Conservation (phyloP, 2,329 filamentous ascomycete genomes). For the Gaeumannomyces tritici region DNA sequence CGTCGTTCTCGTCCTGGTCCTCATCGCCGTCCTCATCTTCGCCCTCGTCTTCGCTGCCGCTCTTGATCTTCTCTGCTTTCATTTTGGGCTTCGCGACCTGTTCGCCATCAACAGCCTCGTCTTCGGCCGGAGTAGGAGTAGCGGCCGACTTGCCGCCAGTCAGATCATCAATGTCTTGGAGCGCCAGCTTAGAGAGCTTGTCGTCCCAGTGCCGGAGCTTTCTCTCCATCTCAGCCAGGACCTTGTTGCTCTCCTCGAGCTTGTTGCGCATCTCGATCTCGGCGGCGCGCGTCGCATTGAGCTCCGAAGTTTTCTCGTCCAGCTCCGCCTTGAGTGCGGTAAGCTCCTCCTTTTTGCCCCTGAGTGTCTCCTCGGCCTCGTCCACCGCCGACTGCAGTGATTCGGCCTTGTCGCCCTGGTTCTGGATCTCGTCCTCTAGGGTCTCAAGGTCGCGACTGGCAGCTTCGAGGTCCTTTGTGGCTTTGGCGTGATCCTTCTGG, state of each 20-base stretch:
- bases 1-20: conserved; percentile 19
- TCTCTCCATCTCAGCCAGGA: conserved; percentile 76
- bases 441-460: conserved; percentile 65
- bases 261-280: conserved; percentile 99
- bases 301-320: conserved; percentile 73
- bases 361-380: conserved; percentile 70
- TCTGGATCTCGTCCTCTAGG: conserved; percentile 68
- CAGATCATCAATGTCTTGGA: conserved; percentile 74
- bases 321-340: conserved; percentile 72
- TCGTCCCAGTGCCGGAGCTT: conserved; percentile 79
- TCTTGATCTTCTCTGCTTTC: background rate
- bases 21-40: conserved; percentile 21
- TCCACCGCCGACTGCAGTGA: conserved; percentile 66
- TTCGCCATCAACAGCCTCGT: conserved; percentile 12
- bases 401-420: conserved; percentile 66
- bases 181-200: conserved; percentile 71
- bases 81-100: conserved; percentile 11
- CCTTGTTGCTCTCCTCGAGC: conserved; percentile 91
- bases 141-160: conserved; percentile 14
- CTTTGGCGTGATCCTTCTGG: conserved; percentile 71
- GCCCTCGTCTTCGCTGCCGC: background rate
- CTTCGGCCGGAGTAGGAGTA: conserved; percentile 6
- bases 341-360: conserved; percentile 72
- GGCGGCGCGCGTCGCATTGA: conserved; percentile 78
- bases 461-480: conserved; percentile 67